Evolutionary conservation across 441 rosid genomes (phyloP), one percentile per base, ranked within the genome.

Genomic region (Adansonia rubrostipa): DNA sequence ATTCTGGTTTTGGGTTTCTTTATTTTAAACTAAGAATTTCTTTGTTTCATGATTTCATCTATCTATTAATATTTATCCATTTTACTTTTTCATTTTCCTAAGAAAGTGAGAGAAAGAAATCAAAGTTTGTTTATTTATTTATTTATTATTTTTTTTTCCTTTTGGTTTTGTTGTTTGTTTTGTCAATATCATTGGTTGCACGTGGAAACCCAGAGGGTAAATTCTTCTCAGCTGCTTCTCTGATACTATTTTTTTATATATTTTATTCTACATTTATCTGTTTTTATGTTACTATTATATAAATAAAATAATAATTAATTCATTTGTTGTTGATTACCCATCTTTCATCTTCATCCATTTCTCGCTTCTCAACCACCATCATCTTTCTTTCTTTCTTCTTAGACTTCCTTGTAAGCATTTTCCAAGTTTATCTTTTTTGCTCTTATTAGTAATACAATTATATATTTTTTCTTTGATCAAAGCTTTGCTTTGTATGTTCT

Each of bases 141-240:
- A 24, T 24, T 24, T 24, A 24, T 1, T 24, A 9, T 48, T 1
- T 45, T 57, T 48, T 66, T 45, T 2, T 57, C 33, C 50, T 76
- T 19, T 24, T 58, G 76, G 19, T 67, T 58, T 15, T 61, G 42
- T 24, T 10, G 11, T 61, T 61, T 5, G 67, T 58, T 73, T 58
- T 42, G 82, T 87, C 87, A 82, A 87, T 85, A 87, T 87, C 90
- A 79, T 72, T 82, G 80, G 84, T 76, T 79, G 85, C 89, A 87
- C 90, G 90, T 90, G 91, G 86, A 84, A 84, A 69, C 83, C 85
- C 88, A 74, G 86, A 86, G 72, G 90, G 88, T 84, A 82, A 87
- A 80, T 81, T 73, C 64, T 77, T 78, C 80, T 78, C 81, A 69
- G 77, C 81, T 82, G 80, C 81, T 82, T 54, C 17, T 33, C 47